phyloP scores from a whole-genome alignment of 2,329 filamentous ascomycete species.

The Corynespora cassiicola region DNA sequence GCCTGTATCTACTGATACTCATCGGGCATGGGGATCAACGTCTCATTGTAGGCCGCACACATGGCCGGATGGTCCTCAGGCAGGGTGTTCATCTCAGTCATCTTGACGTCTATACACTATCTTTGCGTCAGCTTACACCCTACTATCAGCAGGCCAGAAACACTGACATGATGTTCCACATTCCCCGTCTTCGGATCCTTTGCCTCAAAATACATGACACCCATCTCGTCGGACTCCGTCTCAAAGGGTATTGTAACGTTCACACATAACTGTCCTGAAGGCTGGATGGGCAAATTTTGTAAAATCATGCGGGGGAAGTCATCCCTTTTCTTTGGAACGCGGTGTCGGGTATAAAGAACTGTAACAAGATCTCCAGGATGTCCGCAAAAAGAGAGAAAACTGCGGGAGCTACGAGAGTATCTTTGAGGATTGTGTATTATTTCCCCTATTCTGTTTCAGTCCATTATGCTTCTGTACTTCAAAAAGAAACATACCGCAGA shows the following conservation, averaged over 20 bases:
- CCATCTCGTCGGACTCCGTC: slow-evolving; percentile 10
- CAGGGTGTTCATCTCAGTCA: slow-evolving; percentile 7
- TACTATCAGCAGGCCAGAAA: slow-evolving; percentile 1
- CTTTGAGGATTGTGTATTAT: slow-evolving; percentile 10
- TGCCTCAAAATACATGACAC: slow-evolving; percentile 15
- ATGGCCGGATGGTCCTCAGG: slow-evolving; percentile 13
- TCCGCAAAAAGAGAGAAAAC: slow-evolving; percentile 12
- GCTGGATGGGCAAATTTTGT: slow-evolving; percentile 11
- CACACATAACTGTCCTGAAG: slow-evolving; percentile 13
- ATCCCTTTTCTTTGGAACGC: slow-evolving; percentile 12
- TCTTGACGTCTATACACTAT: slow-evolving; percentile 13
- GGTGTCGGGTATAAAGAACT: slow-evolving; percentile 8
- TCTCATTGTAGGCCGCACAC: slow-evolving; percentile 11
- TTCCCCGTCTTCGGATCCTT: slow-evolving; percentile 9
- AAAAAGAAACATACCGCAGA: slow-evolving; percentile 10
- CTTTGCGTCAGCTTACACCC: slow-evolving; percentile 8
- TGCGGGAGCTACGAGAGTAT: slow-evolving; percentile 9
- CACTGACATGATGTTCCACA: slow-evolving; percentile 9
- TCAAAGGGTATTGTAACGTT: slow-evolving; percentile 12
- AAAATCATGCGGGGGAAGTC: slow-evolving; percentile 8
- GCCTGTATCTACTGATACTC: slow-evolving; percentile 7
- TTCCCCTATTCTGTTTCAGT: slow-evolving; percentile 9
- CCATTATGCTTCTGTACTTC: neutral
- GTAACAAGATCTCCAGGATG: slow-evolving; percentile 14
- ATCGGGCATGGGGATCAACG: slow-evolving; percentile 12